phyloP scores from a whole-genome alignment of 192 early-diverging fungal genomes.

The Entomortierella beljakovae region DNA sequence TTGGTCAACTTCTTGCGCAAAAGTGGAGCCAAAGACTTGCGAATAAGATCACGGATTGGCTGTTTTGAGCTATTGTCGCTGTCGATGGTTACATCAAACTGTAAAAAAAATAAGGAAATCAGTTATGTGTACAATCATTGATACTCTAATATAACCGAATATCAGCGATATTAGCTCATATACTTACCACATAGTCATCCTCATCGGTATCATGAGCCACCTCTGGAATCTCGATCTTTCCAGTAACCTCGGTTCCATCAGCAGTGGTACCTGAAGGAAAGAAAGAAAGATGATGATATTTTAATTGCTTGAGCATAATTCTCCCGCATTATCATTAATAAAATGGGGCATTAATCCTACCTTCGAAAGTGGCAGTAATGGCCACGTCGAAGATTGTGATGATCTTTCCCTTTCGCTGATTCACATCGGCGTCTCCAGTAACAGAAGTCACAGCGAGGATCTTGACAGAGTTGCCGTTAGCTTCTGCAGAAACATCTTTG shows the following conservation, averaged over 20 bases:
- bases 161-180: neutral
- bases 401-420: slow-evolving; percentile 95
- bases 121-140: neutral
- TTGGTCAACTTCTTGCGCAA: slow-evolving; percentile 68
- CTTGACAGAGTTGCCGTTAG: slow-evolving; percentile 66
- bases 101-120: neutral
- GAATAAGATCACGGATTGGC: slow-evolving; percentile 75
- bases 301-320: too few relatives aligned
- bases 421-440: slow-evolving; percentile 91
- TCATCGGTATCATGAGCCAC: slow-evolving; percentile 89
- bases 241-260: slow-evolving; percentile 72
- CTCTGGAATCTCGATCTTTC: slow-evolving; percentile 89
- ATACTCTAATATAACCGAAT: too few relatives aligned
- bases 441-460: slow-evolving; percentile 74
- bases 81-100: slow-evolving; percentile 79
- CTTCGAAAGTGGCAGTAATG: slow-evolving; percentile 81
- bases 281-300: neutral
- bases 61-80: slow-evolving; percentile 61
- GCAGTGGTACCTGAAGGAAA: slow-evolving; percentile 56
- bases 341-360: slow-evolving; percentile 27
- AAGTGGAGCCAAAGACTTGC: slow-evolving; percentile 71
- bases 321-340: neutral
- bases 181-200: slow-evolving; percentile 82
- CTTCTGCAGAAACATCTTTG: slow-evolving; percentile 61
- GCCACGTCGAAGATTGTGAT: slow-evolving; percentile 94